Percentiles rank a stretch among this genome's conserved stretches.
Conservation (phyloP, 148 eudicot genomes). For the Dysphania ambrosioides region DNA sequence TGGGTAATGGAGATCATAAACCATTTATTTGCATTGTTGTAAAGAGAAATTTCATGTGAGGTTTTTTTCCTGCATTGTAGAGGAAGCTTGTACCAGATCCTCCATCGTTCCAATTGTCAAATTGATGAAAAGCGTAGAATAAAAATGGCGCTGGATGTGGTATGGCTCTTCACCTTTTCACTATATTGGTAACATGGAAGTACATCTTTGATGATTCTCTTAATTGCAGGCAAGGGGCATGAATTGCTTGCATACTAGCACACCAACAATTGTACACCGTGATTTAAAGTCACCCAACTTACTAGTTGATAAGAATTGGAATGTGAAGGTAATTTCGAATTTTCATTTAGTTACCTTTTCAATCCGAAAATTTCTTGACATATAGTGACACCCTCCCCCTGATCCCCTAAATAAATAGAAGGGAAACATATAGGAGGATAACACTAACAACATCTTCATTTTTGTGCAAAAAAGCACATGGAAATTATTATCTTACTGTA, state of each 20-base stretch:
- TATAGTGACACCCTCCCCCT: neutral
- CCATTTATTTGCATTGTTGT: neutral
- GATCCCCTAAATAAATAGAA: neutral
- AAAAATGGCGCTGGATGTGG: slow-evolving; percentile 99
- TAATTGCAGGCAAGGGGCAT: slow-evolving; percentile 88
- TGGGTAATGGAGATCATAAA: neutral
- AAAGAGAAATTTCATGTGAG: neutral
- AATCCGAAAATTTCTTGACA: neutral
- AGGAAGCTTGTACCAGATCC: slow-evolving; percentile 95
- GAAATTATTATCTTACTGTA: neutral
- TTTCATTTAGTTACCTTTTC: neutral
- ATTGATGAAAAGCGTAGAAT: slow-evolving; percentile 92
- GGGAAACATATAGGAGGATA: too few species aligned
- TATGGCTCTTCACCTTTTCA: slow-evolving; percentile 31
- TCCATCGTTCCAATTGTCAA: slow-evolving; percentile 94
- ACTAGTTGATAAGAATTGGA: slow-evolving; percentile 96
- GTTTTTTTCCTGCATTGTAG: slow-evolving; percentile 39
- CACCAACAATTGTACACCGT: slow-evolving; percentile 97
- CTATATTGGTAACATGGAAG: neutral
- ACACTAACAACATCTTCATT: too few species aligned
- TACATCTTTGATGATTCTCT: slow-evolving; percentile 17
- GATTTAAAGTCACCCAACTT: slow-evolving; percentile 97
- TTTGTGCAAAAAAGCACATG: neutral
- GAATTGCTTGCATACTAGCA: slow-evolving; percentile 96
- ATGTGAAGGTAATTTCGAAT: slow-evolving; percentile 67